Evolutionary conservation across 768 basidiomycete genomes (phyloP).

Genomic region (Sutorius australiensis): DNA sequence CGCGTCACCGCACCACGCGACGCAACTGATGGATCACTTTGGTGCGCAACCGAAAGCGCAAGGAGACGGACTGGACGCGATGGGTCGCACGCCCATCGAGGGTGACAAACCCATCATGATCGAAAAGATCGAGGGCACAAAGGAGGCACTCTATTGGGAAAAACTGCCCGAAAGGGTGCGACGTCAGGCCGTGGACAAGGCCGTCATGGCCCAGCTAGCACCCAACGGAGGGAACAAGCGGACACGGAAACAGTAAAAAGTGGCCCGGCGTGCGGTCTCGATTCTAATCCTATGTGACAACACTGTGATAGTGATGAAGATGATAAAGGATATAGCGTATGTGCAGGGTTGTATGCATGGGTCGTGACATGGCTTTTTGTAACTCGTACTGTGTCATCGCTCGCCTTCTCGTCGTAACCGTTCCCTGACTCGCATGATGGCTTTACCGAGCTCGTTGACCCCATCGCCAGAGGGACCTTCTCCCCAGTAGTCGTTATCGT

Average conservation of each 20-base stretch:
- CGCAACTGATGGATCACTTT: slow-evolving; percentile 46
- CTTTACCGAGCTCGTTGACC: slow-evolving; percentile 60
- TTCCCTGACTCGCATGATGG: slow-evolving; percentile 54
- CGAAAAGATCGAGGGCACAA: slow-evolving; percentile 59
- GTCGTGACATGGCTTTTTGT: neutral
- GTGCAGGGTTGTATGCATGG: neutral
- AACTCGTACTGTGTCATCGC: slow-evolving; percentile 1
- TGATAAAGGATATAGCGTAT: neutral
- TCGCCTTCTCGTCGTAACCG: slow-evolving; percentile 35
- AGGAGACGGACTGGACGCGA: slow-evolving; percentile 51
- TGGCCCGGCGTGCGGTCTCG: no score
- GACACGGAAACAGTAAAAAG: slow-evolving; percentile 3
- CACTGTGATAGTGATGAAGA: slow-evolving; percentile 2
- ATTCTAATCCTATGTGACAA: neutral
- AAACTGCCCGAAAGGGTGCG: slow-evolving; percentile 74
- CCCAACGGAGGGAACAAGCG: slow-evolving; percentile 14
- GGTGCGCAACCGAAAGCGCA: slow-evolving; percentile 37
- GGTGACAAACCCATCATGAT: slow-evolving; percentile 35
- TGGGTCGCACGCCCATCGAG: slow-evolving; percentile 31
- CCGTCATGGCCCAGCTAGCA: slow-evolving; percentile 11
- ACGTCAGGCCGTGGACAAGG: slow-evolving; percentile 54
- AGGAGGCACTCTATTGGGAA: slow-evolving; percentile 75
- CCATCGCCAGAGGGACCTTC: slow-evolving; percentile 49
- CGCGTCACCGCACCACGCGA: slow-evolving; percentile 46
- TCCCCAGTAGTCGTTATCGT: slow-evolving; percentile 68